Evolutionary conservation across 306 rosid species (phyloP).

Genomic region (Sphenostylis stenocarpa): DNA sequence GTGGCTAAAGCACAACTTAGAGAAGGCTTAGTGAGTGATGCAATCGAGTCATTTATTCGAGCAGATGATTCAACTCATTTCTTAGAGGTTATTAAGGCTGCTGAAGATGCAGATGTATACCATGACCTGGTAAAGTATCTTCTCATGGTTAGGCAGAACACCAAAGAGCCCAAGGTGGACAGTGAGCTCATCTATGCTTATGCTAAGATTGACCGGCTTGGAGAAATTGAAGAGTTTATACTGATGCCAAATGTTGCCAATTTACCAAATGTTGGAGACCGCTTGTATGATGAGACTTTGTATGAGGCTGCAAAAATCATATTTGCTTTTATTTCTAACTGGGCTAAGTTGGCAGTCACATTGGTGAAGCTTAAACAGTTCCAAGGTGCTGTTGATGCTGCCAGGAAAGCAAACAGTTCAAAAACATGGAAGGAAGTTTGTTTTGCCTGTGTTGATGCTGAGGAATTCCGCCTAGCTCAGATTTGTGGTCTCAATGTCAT

Average conservation of each 20-base stretch:
- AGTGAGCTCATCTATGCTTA: slow-evolving; percentile 94
- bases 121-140: slow-evolving; percentile 89
- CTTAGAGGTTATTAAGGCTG: slow-evolving; percentile 86
- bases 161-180: slow-evolving; percentile 92
- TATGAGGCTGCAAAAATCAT: slow-evolving; percentile 95
- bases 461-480: slow-evolving; percentile 93
- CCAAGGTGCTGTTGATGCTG: slow-evolving; percentile 98
- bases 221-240: slow-evolving; percentile 90
- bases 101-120: slow-evolving; percentile 76
- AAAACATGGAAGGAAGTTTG: slow-evolving; percentile 99
- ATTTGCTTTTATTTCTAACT: slow-evolving; percentile 83
- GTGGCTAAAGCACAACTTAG: slow-evolving; percentile 90
- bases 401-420: slow-evolving; percentile 92
- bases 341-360: slow-evolving; percentile 91
- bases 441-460: slow-evolving; percentile 97
- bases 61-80: slow-evolving; percentile 88
- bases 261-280: slow-evolving; percentile 87
- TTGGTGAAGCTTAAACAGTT: slow-evolving; percentile 84
- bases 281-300: slow-evolving; percentile 82
- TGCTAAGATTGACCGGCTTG: slow-evolving; percentile 91
- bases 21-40: slow-evolving; percentile 92
- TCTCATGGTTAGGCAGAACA: slow-evolving; percentile 89
- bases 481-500: slow-evolving; percentile 96
- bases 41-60: slow-evolving; percentile 91
- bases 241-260: slow-evolving; percentile 96